Evolutionary conservation across 768 basidiomycete genomes (phyloP), one percentile per base, ranked within the genome.

Genomic region (Boletus tomentosulus): DNA sequence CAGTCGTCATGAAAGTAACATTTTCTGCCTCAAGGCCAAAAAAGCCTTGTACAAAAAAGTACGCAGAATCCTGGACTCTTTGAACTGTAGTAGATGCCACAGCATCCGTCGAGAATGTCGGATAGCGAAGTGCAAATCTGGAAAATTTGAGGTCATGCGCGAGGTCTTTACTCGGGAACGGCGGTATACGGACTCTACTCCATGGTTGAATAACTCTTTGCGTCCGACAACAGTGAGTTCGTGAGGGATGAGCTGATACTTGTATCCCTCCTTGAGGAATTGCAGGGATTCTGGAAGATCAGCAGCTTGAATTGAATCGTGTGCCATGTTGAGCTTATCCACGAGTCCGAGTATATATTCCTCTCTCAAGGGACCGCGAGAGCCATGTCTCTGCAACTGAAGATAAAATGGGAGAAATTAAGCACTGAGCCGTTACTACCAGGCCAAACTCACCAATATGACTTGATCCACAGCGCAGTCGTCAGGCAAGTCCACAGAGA

Each of bases 351-450:
- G 57, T 48, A 73, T 68, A 57, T 58, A 64, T 53, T n/a, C 66
- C 66, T 66, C 65, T 28, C 53, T 57, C 19, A 62, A 61, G 33
- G 70, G 74, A 55, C 62, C 68, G 30, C 72, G 71, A 47, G 68
- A 68, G 24, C 75, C 73, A 54, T 76, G 74, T 43, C 73, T 58
- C 54, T 69, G 70, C 64, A 74, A 66, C 73, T 74, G 45, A 34
- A 8, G 16, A n/a, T 27, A n/a, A 22, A 25, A 8, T 28, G 13
- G 6, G 22, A 7, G 25, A 19, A 19, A 19, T 19, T 33, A 30
- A 11, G 49, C 3, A 33, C 28, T 47, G 31, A 12, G 2, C 33
- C 6, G 12, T 46, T 3, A n/a, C 28, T 10, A n/a, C n/a, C 28
- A 5, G n/a, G n/a, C 15, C 16, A 22, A 46, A 44, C 62, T 48